These are phyloP conservation scores for Cronartium quercuum DNA, from an alignment of 1,284 basidiomycete species.

Conservation along the genomic window DNA sequence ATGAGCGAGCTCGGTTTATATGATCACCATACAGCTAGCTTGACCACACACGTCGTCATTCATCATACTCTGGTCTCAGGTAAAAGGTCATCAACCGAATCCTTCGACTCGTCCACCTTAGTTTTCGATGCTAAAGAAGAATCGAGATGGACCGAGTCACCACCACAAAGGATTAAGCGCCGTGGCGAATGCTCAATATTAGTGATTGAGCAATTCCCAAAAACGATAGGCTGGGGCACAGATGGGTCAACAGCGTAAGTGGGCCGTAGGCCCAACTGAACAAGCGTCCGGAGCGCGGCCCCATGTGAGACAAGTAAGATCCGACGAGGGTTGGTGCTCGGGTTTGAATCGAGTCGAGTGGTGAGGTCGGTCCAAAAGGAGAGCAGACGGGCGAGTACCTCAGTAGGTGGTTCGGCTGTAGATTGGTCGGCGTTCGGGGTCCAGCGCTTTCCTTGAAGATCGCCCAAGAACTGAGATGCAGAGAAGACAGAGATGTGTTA, in stretches of 20 bases:
- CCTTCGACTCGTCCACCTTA: neutral
- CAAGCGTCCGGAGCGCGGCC: slow-evolving; percentile 16
- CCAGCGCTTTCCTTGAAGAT: slow-evolving; percentile 21
- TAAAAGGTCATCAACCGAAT: neutral
- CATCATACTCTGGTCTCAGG: neutral
- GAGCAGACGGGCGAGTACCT: slow-evolving; percentile 15
- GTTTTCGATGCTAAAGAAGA: no score
- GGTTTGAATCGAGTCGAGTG: neutral
- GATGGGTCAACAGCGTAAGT: neutral
- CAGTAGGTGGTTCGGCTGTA: slow-evolving; percentile 8
- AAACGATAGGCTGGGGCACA: neutral
- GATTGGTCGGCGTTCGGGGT: neutral
- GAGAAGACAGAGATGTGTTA: neutral
- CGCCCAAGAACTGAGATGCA: slow-evolving; percentile 16
- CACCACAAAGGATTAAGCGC: neutral
- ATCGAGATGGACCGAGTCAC: neutral
- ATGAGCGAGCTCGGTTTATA: no score
- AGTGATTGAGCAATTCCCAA: slow-evolving; percentile 35
- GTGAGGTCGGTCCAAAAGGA: slow-evolving; percentile 20
- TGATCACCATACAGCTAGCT: no score
- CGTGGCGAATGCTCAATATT: neutral
- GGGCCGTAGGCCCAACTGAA: slow-evolving; percentile 10
- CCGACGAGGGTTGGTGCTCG: neutral
- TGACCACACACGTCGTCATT: no score
- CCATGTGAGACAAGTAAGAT: slow-evolving; percentile 34